Evolutionary conservation across 2,329 filamentous ascomycete species (phyloP), one percentile per base, ranked within the genome.

Genomic region (Chalaropsis thielavioides): DNA sequence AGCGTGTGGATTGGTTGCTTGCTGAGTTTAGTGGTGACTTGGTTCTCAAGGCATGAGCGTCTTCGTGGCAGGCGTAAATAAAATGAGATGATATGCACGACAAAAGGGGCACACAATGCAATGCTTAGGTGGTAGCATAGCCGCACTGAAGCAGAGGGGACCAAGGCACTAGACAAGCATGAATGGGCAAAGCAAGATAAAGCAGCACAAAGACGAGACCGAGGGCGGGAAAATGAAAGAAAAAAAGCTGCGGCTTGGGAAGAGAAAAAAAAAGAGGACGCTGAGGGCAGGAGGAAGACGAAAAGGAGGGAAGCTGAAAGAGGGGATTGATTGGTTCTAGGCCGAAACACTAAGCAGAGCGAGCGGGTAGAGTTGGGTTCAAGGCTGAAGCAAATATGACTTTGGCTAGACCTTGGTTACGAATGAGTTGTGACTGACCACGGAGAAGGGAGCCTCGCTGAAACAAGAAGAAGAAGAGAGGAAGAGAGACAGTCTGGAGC

Each of bases 11-110:
- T 19, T 46, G 43, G 43, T 8, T 46, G 43, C 15, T 46, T 46
- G 43, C 10, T 38, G 1, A 10, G 35, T 51, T 51, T 58, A 38
- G 24, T 38, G 31, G 54, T 27, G 17, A 58, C 27, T 58, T 58
- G 54, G 27, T 10, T 58, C 31, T 58, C 24, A 58, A 58, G 17
- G 31, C 54, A 35, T 58, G 54, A n/a, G 27, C 27, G 24, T 58
- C 17, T 17, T 38, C 31, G 31, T 58, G 54, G 19, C 54, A 58
- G 54, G 38, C 54, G n/a, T 8, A 59, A 35, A 22, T 43, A 22
- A 64, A 41, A 64, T 64, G 62, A 64, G 15, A 58, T 64, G 62
- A 60, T 64, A 64, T 64, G 62, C 62, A 64, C 54, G 51, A 46
- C 62, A 64, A 64, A 64, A 64, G 62, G 62, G 62, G 62, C 38